These are phyloP conservation scores for Gigaspora rosea DNA, from an alignment of 192 early-diverging fungal genomes.

Conservation along the genomic window DNA sequence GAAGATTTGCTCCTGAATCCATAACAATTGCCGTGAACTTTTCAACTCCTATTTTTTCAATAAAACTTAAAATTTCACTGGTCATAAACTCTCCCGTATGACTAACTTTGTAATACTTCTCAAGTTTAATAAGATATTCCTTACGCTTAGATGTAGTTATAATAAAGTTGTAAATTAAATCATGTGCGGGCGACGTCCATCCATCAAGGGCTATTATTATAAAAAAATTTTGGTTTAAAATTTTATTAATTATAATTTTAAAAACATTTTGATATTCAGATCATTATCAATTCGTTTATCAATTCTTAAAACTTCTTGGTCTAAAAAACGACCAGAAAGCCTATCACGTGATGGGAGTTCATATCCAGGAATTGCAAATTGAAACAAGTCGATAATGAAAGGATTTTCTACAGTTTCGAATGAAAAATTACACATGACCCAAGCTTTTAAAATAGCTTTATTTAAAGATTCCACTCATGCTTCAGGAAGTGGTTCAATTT, in stretches of 20 bases:
- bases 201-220: not conserved
- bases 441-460: too few relatives aligned
- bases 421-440: too few relatives aligned
- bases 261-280: not conserved
- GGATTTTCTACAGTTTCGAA: too few relatives aligned
- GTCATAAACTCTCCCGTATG: not conserved
- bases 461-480: too few relatives aligned
- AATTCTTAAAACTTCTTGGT: too few relatives aligned
- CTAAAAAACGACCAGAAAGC: too few relatives aligned
- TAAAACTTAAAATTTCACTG: not conserved
- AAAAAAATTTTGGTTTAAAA: not conserved
- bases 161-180: not conserved
- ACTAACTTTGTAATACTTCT: not conserved
- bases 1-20: too few relatives aligned
- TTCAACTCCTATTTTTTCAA: not conserved
- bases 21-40: too few relatives aligned
- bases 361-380: too few relatives aligned
- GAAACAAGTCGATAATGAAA: too few relatives aligned
- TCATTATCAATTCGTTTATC: not conserved
- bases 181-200: not conserved
- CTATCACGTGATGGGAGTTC: too few relatives aligned
- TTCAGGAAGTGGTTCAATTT: too few relatives aligned
- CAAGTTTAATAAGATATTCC: not conserved
- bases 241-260: not conserved
- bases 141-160: not conserved